Percentiles rank a stretch among this genome's conserved stretches.
phyloP scores from a whole-genome alignment of 208 protist species.

The Herpetomonas samuelpessoai region DNA sequence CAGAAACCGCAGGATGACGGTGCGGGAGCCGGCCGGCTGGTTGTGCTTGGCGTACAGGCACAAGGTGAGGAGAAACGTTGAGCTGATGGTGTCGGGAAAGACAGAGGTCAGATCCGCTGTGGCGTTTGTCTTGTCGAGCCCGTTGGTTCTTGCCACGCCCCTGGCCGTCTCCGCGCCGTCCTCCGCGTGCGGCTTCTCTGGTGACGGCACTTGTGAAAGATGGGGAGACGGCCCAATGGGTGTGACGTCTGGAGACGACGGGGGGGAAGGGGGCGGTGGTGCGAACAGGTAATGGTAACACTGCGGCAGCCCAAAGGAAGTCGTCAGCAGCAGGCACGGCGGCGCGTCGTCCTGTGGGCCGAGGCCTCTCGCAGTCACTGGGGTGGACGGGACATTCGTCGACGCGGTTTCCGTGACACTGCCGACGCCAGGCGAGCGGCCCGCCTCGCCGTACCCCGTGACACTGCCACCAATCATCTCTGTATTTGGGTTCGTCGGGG shows the following conservation, averaged over 20 bases:
- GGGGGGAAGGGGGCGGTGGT: not conserved
- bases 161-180: too few species aligned
- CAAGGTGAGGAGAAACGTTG: constrained; percentile 56
- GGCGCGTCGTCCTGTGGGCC: not conserved
- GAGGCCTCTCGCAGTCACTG: not conserved
- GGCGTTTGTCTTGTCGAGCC: not conserved
- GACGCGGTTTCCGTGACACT: not conserved
- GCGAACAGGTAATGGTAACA: constrained; percentile 57
- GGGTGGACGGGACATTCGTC: not conserved
- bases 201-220: too few species aligned
- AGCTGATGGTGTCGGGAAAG: constrained; percentile 34
- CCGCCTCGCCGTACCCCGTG: not conserved
- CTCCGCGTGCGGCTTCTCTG: too few species aligned
- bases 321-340: constrained; percentile 3
- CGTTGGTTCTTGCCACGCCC: too few species aligned
- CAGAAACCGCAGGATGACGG: constrained; percentile 61
- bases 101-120: not conserved
- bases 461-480: too few species aligned
- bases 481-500: too few species aligned
- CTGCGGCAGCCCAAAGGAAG: constrained; percentile 29
- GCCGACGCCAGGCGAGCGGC: not conserved
- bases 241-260: too few species aligned
- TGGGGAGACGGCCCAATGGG: too few species aligned
- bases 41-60: constrained; percentile 80
- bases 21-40: constrained; percentile 43